A percentile compares a stretch with the other conserved stretches of the same genome.
phyloP scores from a whole-genome alignment of 495 filamentous ascomycete species.

The Neurospora tetraspora region DNA sequence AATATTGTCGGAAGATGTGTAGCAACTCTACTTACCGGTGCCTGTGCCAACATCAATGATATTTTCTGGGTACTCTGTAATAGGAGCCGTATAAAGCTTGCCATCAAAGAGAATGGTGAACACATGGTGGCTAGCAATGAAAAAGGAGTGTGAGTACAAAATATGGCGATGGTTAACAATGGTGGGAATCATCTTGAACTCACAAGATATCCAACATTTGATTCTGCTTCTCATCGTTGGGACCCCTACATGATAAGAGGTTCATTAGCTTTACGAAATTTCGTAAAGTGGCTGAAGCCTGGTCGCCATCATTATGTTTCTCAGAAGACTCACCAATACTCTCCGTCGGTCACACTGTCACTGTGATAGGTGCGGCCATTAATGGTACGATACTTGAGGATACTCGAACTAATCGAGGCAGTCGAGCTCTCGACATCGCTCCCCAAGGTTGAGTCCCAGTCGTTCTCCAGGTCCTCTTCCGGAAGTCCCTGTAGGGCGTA shows the following conservation, averaged over 20 bases:
- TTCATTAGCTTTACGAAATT: neutral
- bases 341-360: conserved; percentile 18
- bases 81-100: conserved; percentile 43
- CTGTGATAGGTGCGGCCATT: conserved; percentile 33
- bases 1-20: neutral
- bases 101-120: conserved; percentile 36
- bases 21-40: neutral
- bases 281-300: neutral
- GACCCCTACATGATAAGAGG: conserved; percentile 13
- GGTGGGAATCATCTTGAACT: conserved; percentile 1
- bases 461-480: conserved; percentile 9
- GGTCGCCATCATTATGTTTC: neutral
- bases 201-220: conserved; percentile 25
- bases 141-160: conserved; percentile 13
- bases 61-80: conserved; percentile 20
- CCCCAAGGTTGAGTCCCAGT: conserved; percentile 29
- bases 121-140: conserved; percentile 15
- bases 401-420: conserved; percentile 33
- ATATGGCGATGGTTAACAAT: conserved; percentile 19
- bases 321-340: conserved; percentile 11
- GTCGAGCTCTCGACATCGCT: conserved; percentile 27
- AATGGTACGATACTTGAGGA: conserved; percentile 33
- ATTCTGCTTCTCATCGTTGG: conserved; percentile 28
- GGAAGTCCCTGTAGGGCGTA: neutral
- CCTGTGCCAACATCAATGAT: neutral